Percentiles rank a stretch among this genome's conserved stretches.
Conservation (phyloP, 1,284 basidiomycete genomes). For the Volvariella volvacea region DNA sequence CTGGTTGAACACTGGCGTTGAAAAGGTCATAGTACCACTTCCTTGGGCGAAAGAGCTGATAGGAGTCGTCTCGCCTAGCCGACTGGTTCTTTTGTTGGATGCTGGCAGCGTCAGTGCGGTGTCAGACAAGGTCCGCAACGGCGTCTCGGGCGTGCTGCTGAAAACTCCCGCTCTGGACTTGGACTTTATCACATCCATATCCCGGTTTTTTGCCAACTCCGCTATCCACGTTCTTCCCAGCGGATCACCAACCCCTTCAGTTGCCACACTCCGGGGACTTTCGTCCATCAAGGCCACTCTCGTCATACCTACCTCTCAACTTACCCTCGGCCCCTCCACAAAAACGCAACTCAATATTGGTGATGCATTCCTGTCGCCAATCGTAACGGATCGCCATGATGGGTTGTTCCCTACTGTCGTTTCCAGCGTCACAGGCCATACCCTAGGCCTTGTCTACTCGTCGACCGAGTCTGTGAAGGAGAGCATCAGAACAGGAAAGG, state of each 20-base stretch:
- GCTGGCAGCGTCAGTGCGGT: conserved; percentile 69
- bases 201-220: conserved; percentile 64
- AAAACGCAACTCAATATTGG: conserved; percentile 63
- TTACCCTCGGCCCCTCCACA: conserved; percentile 55
- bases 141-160: conserved; percentile 72
- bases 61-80: conserved; percentile 61
- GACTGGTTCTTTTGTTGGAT: conserved; percentile 71
- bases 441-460: conserved; percentile 97
- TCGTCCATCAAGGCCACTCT: conserved; percentile 54
- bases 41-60: conserved; percentile 61
- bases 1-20: conserved; percentile 70
- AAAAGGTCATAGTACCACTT: conserved; percentile 71
- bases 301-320: conserved; percentile 69
- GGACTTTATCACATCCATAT: conserved; percentile 67
- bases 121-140: conserved; percentile 62
- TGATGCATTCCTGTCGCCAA: conserved; percentile 81
- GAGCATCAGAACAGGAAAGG: conserved; percentile 84
- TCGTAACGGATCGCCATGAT: conserved; percentile 86
- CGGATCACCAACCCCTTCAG: conserved; percentile 39
- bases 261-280: conserved; percentile 44
- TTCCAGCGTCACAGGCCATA: conserved; percentile 65
- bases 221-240: conserved; percentile 55
- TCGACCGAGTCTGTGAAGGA: conserved; percentile 83
- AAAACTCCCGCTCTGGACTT: conserved; percentile 62
- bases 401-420: conserved; percentile 93